phyloP scores from a whole-genome alignment of 1,139 yeast species.

The Hemisphaericaspora subhashii region DNA sequence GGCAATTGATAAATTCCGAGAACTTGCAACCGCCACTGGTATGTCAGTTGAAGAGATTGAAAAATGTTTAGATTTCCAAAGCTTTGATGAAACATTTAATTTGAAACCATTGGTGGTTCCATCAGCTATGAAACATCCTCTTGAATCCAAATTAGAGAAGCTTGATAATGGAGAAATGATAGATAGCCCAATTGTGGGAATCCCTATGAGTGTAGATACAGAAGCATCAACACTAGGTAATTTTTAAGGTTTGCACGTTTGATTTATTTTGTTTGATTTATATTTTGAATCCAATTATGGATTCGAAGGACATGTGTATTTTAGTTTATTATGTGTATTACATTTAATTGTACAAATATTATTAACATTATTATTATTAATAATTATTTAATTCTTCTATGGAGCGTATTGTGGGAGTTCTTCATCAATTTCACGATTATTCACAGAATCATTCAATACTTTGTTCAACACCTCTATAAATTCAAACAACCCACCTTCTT shows the following conservation, averaged over 20 bases:
- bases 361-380: not conserved
- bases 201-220: constrained; percentile 15
- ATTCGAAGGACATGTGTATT: constrained; percentile 3
- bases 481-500: constrained; percentile 50
- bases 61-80: constrained; percentile 43
- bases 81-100: constrained; percentile 48
- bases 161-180: constrained; percentile 24
- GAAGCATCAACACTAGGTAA: constrained; percentile 20
- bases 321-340: constrained; percentile 4
- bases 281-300: not conserved
- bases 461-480: constrained; percentile 31
- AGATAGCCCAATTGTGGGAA: constrained; percentile 21
- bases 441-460: constrained; percentile 31
- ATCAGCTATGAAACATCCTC: constrained; percentile 27
- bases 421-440: constrained; percentile 43
- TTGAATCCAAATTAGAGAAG: constrained; percentile 21
- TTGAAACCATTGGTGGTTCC: constrained; percentile 39
- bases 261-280: constrained; percentile 1
- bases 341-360: not conserved
- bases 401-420: constrained; percentile 42
- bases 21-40: constrained; percentile 19
- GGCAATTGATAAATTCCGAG: constrained; percentile 35
- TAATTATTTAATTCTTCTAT: not conserved
- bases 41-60: constrained; percentile 28
- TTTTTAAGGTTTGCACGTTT: constrained; percentile 9